Conservation (phyloP, 352 stramenopile species). For the Plasmopara muralis region DNA sequence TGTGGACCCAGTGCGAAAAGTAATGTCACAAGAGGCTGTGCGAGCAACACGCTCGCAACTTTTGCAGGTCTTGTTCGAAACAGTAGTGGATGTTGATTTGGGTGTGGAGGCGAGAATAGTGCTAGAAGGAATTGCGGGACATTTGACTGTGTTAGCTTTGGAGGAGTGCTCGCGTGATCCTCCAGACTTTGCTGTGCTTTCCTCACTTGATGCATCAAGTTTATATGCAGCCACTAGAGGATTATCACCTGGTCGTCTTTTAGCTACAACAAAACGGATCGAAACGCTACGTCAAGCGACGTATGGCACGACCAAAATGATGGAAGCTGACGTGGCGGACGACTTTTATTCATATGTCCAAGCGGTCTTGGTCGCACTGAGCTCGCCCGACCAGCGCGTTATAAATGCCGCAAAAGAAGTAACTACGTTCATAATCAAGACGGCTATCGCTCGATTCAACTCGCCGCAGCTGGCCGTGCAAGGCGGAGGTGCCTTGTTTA, state of each 20-base stretch:
- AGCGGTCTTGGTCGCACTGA: slow-evolving; percentile 55
- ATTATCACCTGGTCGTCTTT: slow-evolving; percentile 66
- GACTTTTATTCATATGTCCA: slow-evolving; percentile 65
- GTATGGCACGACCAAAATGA: slow-evolving; percentile 60
- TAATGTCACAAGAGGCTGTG: slow-evolving; percentile 48
- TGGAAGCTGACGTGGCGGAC: slow-evolving; percentile 40
- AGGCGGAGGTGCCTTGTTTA: slow-evolving; percentile 61
- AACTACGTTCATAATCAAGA: slow-evolving; percentile 48
- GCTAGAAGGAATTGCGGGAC: slow-evolving; percentile 43
- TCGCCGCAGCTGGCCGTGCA: slow-evolving; percentile 36
- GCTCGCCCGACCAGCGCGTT: slow-evolving; percentile 49
- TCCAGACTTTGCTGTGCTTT: slow-evolving; percentile 64
- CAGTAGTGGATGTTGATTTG: slow-evolving; percentile 70
- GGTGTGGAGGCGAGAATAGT: slow-evolving; percentile 47
- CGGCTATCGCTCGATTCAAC: slow-evolving; percentile 31
- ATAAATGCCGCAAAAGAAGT: slow-evolving; percentile 51
- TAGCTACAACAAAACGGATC: slow-evolving; percentile 74
- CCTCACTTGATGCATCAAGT: slow-evolving; percentile 62
- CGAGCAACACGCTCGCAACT: slow-evolving; percentile 41
- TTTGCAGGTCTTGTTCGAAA: slow-evolving; percentile 61
- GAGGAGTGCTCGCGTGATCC: slow-evolving; percentile 43
- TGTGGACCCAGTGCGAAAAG: slow-evolving; percentile 33
- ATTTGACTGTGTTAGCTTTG: slow-evolving; percentile 51
- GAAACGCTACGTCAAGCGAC: slow-evolving; percentile 67
- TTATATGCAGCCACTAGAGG: slow-evolving; percentile 70